These are phyloP conservation scores for Neonectria sp. DNA, from an alignment of 2,329 filamentous ascomycete species.

Conservation along the genomic window DNA sequence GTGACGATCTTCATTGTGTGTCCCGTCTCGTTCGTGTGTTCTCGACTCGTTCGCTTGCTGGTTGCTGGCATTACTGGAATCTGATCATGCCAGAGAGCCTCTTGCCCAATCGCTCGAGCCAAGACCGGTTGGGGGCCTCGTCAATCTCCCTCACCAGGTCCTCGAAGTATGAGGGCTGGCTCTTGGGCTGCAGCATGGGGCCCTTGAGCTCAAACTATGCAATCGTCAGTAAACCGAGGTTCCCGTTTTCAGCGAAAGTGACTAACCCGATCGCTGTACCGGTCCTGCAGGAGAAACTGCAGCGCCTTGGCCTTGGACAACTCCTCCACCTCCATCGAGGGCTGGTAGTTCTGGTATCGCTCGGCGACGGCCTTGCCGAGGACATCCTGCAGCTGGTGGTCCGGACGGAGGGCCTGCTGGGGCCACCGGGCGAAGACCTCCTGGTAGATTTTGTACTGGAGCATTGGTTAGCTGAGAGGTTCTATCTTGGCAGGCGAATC, in stretches of 20 bases:
- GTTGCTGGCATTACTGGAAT: conserved; percentile 59
- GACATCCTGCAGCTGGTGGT: conserved; percentile 73
- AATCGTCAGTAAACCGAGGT: conserved; percentile 25
- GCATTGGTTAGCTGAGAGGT: conserved; percentile 3
- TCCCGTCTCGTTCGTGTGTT: neutral
- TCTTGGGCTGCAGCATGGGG: conserved; percentile 69
- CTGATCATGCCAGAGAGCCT: conserved; percentile 73
- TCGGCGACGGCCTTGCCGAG: conserved; percentile 58
- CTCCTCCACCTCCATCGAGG: conserved; percentile 63
- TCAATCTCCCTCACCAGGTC: conserved; percentile 75
- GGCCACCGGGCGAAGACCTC: conserved; percentile 71
- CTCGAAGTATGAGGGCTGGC: conserved; percentile 75
- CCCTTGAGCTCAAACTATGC: conserved; percentile 60
- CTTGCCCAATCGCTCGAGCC: conserved; percentile 66
- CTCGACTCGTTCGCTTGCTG: neutral
- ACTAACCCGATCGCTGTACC: conserved; percentile 70
- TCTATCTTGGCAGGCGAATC: neutral
- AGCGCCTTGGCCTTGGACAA: conserved; percentile 72
- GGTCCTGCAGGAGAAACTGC: conserved; percentile 71
- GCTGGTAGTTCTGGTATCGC: conserved; percentile 52
- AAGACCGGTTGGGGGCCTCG: conserved; percentile 71
- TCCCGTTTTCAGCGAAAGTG: neutral
- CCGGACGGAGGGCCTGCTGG: conserved; percentile 73
- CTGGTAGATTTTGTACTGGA: conserved; percentile 55
- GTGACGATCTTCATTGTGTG: neutral